A percentile compares a stretch with the other conserved stretches of the same genome.
Evolutionary conservation across 192 early-diverging fungal genomes (phyloP).

Genomic region (Powellomyces hirtus): DNA sequence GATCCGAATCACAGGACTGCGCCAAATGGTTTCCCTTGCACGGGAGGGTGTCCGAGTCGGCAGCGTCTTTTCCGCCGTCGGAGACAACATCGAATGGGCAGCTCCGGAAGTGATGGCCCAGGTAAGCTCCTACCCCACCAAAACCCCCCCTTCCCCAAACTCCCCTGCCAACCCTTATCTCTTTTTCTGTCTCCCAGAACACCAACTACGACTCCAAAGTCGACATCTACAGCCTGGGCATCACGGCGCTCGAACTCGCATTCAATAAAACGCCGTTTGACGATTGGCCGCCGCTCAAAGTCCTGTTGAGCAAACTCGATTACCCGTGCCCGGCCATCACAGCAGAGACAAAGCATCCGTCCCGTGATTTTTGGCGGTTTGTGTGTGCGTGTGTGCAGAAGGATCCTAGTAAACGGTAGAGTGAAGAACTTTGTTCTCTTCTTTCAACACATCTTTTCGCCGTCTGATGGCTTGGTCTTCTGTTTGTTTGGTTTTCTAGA

Average conservation of each 20-base stretch:
- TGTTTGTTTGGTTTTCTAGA: conserved; percentile 14
- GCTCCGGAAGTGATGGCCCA: conserved; percentile 62
- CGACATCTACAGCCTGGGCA: conserved; percentile 61
- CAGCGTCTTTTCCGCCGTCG: conserved; percentile 51
- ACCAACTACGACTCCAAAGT: conserved; percentile 47
- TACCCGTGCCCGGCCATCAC: conserved; percentile 48
- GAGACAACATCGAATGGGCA: conserved; percentile 59
- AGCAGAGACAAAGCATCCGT: conserved; percentile 33
- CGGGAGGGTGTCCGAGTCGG: conserved; percentile 39
- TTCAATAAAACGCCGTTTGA: conserved; percentile 56
- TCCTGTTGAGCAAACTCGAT: conserved; percentile 48
- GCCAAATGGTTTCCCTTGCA: conserved; percentile 46
- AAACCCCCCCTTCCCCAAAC: neutral
- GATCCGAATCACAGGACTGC: conserved; percentile 50
- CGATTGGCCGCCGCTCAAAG: conserved; percentile 53
- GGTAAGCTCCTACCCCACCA: no score
- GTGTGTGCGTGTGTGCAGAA: conserved; percentile 40
- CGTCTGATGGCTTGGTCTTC: neutral
- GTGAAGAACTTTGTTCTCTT: neutral
- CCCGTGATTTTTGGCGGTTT: conserved; percentile 39
- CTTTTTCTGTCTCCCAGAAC: conserved; percentile 39
- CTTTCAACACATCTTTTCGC: neutral
- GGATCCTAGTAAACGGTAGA: conserved; percentile 38
- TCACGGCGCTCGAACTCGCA: conserved; percentile 58
- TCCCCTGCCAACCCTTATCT: neutral